phyloP scores from a whole-genome alignment of 306 rosid genomes.

The Cicer judaicum region DNA sequence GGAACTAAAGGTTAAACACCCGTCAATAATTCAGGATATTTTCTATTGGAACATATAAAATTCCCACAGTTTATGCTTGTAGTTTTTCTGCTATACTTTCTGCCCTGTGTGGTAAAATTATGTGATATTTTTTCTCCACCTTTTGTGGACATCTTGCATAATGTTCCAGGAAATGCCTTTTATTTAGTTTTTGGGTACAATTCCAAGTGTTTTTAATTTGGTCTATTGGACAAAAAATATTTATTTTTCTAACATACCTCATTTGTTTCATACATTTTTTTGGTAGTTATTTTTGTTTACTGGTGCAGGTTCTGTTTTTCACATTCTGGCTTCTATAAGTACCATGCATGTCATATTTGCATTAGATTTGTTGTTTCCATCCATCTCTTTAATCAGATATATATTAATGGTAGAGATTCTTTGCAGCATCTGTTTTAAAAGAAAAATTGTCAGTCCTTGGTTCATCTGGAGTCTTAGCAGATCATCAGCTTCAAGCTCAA shows the following conservation, averaged over 20 bases:
- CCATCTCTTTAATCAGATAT: conserved; percentile 41
- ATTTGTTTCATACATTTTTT: conserved; percentile 25
- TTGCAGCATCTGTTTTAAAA: conserved; percentile 91
- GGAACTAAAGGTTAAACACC: conserved; percentile 8
- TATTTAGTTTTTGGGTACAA: conserved; percentile 15
- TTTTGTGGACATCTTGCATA: conserved; percentile 28
- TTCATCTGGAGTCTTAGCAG: conserved; percentile 95
- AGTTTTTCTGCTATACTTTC: conserved; percentile 17
- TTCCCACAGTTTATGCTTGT: not conserved
- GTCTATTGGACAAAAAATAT: conserved; percentile 15
- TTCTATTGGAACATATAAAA: conserved; percentile 31
- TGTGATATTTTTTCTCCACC: conserved; percentile 1
- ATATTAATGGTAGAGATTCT: conserved; percentile 50
- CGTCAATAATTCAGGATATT: conserved; percentile 9
- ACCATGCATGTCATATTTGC: conserved; percentile 35
- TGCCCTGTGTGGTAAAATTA: conserved; percentile 17
- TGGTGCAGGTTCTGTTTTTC: conserved; percentile 19
- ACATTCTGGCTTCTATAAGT: conserved; percentile 5
- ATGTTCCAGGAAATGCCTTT: not conserved
- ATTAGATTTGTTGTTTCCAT: conserved; percentile 18
- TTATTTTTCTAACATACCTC: conserved; percentile 16
- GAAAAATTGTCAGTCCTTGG: conserved; percentile 92
- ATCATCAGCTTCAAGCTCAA: conserved; percentile 98
- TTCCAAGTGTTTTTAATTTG: conserved; percentile 1
- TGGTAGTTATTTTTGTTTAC: not conserved